Evolutionary conservation across 2,329 filamentous ascomycete genomes (phyloP).

Genomic region (Zasmidium angulare): DNA sequence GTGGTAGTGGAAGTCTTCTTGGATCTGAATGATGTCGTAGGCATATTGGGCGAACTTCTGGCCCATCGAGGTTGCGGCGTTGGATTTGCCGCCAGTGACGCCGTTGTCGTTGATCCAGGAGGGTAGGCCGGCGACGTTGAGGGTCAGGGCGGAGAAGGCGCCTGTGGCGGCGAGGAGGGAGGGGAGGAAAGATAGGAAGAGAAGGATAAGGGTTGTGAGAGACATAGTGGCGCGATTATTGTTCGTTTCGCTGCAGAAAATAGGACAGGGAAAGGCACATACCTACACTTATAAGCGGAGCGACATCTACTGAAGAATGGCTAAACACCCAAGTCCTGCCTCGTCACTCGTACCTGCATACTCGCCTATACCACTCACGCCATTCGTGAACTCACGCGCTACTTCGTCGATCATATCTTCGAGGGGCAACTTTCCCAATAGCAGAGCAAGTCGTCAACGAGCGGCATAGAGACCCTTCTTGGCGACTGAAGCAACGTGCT

Average conservation of each 20-base stretch:
- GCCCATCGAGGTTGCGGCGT: slow-evolving; percentile 59
- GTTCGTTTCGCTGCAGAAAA: too few relatives aligned
- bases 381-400: neutral
- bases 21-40: slow-evolving; percentile 65
- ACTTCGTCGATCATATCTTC: neutral
- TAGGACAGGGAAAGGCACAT: too few relatives aligned
- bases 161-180: neutral
- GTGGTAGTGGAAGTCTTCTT: slow-evolving; percentile 70
- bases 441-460: neutral
- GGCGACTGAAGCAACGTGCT: neutral
- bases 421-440: neutral
- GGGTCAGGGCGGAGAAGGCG: slow-evolving; percentile 53
- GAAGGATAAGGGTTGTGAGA: neutral
- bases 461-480: neutral
- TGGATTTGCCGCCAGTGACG: slow-evolving; percentile 60
- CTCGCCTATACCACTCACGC: neutral
- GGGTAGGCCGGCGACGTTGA: slow-evolving; percentile 63
- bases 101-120: slow-evolving; percentile 58
- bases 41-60: slow-evolving; percentile 55
- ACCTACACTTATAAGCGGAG: too few relatives aligned
- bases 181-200: neutral
- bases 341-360: neutral
- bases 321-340: neutral
- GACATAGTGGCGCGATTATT: neutral
- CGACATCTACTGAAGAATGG: neutral